phyloP scores from a whole-genome alignment of 768 basidiomycete genomes.

The Mrakia frigida region DNA sequence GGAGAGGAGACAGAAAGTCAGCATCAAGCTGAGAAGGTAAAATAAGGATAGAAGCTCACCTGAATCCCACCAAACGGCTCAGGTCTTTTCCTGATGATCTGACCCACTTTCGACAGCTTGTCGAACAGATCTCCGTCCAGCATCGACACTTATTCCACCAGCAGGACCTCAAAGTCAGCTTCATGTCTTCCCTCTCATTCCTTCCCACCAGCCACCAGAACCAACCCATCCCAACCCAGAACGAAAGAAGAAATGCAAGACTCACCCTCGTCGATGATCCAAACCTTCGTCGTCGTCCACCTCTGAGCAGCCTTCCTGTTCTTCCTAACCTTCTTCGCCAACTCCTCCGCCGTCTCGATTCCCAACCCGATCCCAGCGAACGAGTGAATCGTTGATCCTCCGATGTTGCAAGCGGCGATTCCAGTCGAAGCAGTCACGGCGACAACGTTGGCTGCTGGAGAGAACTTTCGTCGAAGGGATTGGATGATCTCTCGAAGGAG shows the following conservation, averaged over 20 bases:
- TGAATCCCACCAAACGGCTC: conserved; percentile 93
- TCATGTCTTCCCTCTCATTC: not conserved
- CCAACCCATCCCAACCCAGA: too few relatives aligned
- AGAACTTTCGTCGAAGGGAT: conserved; percentile 31
- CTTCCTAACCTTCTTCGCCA: conserved; percentile 48
- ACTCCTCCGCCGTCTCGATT: conserved; percentile 7
- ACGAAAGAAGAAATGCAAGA: not conserved
- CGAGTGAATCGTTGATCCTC: conserved; percentile 29
- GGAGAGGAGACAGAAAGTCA: not conserved
- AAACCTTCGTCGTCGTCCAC: conserved; percentile 77
- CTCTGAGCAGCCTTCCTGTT: conserved; percentile 64
- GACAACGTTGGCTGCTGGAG: conserved; percentile 1
- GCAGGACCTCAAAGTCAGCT: too few relatives aligned
- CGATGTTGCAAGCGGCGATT: conserved; percentile 30
- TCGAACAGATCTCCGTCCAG: conserved; percentile 78
- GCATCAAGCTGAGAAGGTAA: not conserved
- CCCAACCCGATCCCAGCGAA: conserved; percentile 30
- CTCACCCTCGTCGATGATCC: conserved; percentile 82
- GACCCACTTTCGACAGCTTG: conserved; percentile 71
- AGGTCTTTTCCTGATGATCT: conserved; percentile 55
- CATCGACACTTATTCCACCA: conserved; percentile 73
- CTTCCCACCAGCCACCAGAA: not conserved
- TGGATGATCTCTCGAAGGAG: conserved; percentile 40
- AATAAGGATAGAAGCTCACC: conserved; percentile 46
- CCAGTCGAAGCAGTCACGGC: conserved; percentile 33